Evolutionary conservation across 108 stramenopile species (phyloP), one percentile per base, ranked within the genome.

Genomic region (Schizochytrium sp.): DNA sequence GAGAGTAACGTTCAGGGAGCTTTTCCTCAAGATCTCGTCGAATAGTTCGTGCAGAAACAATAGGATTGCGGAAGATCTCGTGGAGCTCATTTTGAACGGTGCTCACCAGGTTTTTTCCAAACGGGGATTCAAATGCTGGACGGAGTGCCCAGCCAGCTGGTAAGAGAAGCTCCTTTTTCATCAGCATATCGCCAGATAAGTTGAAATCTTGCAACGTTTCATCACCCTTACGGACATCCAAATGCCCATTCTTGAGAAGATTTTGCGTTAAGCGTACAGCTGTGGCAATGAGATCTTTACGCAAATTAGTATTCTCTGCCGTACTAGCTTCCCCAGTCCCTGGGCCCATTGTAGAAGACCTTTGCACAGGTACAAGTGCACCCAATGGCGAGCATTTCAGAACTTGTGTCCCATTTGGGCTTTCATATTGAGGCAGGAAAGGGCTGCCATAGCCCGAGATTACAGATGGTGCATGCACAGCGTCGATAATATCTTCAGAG

Each of bases 371-470:
- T 28, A 28, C 28, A 28, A 28, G 28, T 28, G 28, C 28, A 28
- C 28, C 28, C 28, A 28, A 28, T 28, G 28, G 28, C 28, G 28
- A 28, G 28, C 28, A 28, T 28, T 28, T 28, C 28, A 28, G 28
- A 28, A 28, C 28, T 28, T 28, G 28, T 28, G 28, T 28, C 28
- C 28, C 28, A 28, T 28, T 28, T 28, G 28, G 28, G 28, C 2
- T 2, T 7, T 1, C 28, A 8, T 15, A 38, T 38, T 13, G 19
- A 38, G 3, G 5, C 8, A 69, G 44, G 64, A 8, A 44, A 7
- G 64, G 19, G 28, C 19, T 69, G 64, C 64, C 64, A 38, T 69
- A 69, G 12, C 64, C 64, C 40, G 64, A 69, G 15, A 69, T 69
- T 69, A 44, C 15, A 44, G 0, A 7, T 15, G 64, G 64, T 44